Evolutionary conservation across 1,139 yeast species (phyloP), one percentile per base, ranked within the genome.

Genomic region (Hansenula sp.): DNA sequence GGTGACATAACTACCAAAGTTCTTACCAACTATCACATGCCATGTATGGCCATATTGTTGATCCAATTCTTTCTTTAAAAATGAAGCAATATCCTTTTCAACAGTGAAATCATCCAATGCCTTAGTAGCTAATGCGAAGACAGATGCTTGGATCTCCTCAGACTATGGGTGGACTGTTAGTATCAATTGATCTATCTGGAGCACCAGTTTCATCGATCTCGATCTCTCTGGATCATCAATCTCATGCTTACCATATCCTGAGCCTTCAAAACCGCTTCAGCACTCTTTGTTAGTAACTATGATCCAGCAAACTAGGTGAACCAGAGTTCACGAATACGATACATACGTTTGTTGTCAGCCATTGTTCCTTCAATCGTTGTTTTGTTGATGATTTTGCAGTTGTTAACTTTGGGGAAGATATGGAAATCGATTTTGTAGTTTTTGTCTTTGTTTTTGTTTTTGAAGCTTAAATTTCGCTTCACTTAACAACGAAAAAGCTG

Each of bases 1-100:
- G 17, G 98, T 88, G 24, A 94, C 96, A 61, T 85, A 90, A 43
- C 94, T 82, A 5, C 98, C 98, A 66, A 93, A 93, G 58, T 86
- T 86, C 63, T 83, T 81, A 28, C 99, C 99, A 42, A 90, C 97
- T 47, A 93, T 80, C 28, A 90, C 94, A 63, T 93, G 98, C 99
- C 99, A 93, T 21, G 96, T 81, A 38, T 85, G 79, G 1, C 96
- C 96, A 55, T 76, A 84, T 47, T 66, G 62, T 36, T 70, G 66
- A 60, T 84, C 91, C 54, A 82, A 62, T 54, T 84, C 89, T 60
- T 86, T 87, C 69, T 93, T 93, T 52, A 91, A 70, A 50, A 70
- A 76, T 0, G 89, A 81, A 15, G 99, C 97, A 39, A 89, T 74
- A 51, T 91, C 97, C 57, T 84, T 76, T 49, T 82, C 85, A 34